Conservation (phyloP, 768 basidiomycete species). For the Xerocomus brunneocitrinus region DNA sequence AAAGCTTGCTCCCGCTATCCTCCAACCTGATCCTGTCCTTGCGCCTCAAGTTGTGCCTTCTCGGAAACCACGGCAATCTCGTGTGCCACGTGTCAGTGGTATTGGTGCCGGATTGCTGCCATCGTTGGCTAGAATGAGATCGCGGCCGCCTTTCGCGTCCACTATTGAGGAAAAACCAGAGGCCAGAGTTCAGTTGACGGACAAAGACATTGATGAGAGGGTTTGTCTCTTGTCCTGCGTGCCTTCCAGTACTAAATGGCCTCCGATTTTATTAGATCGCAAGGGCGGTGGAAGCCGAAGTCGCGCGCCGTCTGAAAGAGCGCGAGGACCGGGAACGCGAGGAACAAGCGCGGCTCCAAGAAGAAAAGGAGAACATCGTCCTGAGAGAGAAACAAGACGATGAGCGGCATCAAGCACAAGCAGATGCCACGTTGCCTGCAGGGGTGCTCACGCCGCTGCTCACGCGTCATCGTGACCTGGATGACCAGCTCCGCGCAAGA, state of each 20-base stretch:
- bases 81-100: constrained; percentile 30
- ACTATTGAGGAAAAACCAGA: constrained; percentile 19
- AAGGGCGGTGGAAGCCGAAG: constrained; percentile 69
- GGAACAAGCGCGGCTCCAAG: constrained; percentile 26
- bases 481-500: constrained; percentile 59
- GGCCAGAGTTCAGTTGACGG: constrained; percentile 37
- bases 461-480: constrained; percentile 62
- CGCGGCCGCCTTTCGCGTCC: constrained; percentile 16
- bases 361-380: constrained; percentile 26
- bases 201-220: constrained; percentile 72
- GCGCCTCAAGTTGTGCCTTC: constrained; percentile 9
- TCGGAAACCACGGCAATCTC: constrained; percentile 29
- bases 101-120: constrained; percentile 26
- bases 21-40: constrained; percentile 39
- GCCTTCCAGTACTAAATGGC: background rate
- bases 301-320: constrained; percentile 56
- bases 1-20: constrained; percentile 42
- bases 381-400: constrained; percentile 12
- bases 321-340: constrained; percentile 34
- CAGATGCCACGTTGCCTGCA: constrained; percentile 20
- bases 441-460: constrained; percentile 58
- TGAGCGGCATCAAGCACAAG: constrained; percentile 5
- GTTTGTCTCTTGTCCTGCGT: constrained; percentile 31
- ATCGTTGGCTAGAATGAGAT: constrained; percentile 16
- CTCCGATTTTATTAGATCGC: constrained; percentile 47